These are phyloP conservation scores for Volvariella volvacea DNA, from an alignment of 1,284 basidiomycete species.

Conservation along the genomic window DNA sequence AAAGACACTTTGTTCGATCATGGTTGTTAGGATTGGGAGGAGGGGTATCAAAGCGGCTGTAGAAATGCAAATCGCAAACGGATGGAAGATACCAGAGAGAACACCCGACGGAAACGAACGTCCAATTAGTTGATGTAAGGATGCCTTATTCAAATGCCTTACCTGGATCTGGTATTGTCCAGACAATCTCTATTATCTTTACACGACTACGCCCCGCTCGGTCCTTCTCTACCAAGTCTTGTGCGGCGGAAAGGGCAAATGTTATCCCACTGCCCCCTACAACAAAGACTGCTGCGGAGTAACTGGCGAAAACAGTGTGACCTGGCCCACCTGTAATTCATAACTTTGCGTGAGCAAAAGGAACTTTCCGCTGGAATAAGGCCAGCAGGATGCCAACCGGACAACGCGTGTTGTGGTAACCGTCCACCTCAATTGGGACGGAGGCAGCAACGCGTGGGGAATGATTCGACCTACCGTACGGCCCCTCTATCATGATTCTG, in stretches of 20 bases:
- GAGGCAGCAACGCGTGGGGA: not conserved
- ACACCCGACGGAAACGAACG: no score
- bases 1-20: slow-evolving; percentile 40
- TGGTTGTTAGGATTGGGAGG: slow-evolving; percentile 43
- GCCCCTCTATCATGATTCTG: slow-evolving; percentile 64
- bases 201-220: slow-evolving; percentile 42
- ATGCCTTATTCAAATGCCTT: slow-evolving; percentile 10
- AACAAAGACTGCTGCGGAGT: slow-evolving; percentile 61
- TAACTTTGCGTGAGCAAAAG: no score
- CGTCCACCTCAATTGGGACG: not conserved
- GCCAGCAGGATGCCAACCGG: no score
- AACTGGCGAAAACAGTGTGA: slow-evolving; percentile 51
- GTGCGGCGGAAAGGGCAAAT: slow-evolving; percentile 54
- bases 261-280: slow-evolving; percentile 71
- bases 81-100: no score
- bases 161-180: slow-evolving; percentile 59
- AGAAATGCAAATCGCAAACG: no score
- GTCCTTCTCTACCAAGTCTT: slow-evolving; percentile 60
- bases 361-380: no score
- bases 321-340: slow-evolving; percentile 46
- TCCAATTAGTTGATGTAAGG: no score
- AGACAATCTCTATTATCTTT: slow-evolving; percentile 58
- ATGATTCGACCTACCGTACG: slow-evolving; percentile 45
- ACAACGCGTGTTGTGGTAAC: no score
- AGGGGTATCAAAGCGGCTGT: slow-evolving; percentile 43